phyloP scores from a whole-genome alignment of 169 alveolate species.

The Eimeria brunetti region DNA sequence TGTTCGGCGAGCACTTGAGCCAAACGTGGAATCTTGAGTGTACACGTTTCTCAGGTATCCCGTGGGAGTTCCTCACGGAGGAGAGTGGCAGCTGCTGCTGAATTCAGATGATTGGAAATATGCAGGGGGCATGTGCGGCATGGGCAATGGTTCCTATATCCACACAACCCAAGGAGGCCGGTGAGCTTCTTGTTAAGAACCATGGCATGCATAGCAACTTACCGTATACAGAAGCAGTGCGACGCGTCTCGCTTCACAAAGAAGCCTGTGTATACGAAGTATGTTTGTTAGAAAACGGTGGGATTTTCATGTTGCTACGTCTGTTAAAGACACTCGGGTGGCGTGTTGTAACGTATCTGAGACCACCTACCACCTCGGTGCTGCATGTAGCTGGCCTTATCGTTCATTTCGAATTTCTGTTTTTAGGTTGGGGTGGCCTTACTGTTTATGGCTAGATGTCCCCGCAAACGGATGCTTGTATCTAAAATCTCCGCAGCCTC shows the following conservation, averaged over 20 bases:
- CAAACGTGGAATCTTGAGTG: not conserved
- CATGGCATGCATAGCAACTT: not conserved
- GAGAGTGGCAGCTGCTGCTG: slow-evolving; percentile 85
- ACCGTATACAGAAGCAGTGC: not conserved
- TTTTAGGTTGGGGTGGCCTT: slow-evolving; percentile 85
- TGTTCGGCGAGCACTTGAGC: not conserved
- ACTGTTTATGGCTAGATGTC: slow-evolving; percentile 85
- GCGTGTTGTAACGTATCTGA: not conserved
- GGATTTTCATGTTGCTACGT: not conserved
- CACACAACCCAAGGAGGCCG: slow-evolving; percentile 85
- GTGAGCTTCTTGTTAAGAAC: slow-evolving; percentile 7
- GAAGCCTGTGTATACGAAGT: not conserved
- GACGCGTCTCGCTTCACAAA: not conserved
- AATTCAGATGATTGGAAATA: slow-evolving; percentile 87
- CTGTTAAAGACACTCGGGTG: not conserved
- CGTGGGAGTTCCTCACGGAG: slow-evolving; percentile 86
- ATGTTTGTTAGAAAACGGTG: not conserved
- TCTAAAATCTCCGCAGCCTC: slow-evolving; percentile 79
- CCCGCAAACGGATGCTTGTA: slow-evolving; percentile 84
- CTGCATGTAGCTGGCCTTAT: not conserved
- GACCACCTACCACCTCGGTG: not conserved
- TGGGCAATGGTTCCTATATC: slow-evolving; percentile 80
- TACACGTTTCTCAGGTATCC: slow-evolving; percentile 80
- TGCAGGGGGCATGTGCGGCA: slow-evolving; percentile 87
- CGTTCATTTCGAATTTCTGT: not conserved